A percentile compares a stretch with the other conserved stretches of the same genome.
Evolutionary conservation across 2,329 filamentous ascomycete species (phyloP).

Genomic region (Colletotrichum sp.): DNA sequence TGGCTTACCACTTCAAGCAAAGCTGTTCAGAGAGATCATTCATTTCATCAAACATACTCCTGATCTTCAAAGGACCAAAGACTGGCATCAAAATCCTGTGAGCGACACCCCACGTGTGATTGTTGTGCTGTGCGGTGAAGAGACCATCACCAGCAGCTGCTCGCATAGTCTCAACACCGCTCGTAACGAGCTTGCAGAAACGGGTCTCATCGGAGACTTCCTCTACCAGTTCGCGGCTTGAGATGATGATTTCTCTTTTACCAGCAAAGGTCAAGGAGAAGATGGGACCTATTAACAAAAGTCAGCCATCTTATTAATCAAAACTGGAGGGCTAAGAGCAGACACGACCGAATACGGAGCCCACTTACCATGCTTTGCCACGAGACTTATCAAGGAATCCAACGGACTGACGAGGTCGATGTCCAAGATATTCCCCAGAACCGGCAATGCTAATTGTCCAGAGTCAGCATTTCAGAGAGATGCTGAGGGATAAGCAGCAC

Average conservation of each 20-base stretch:
- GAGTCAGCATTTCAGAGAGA: neutral
- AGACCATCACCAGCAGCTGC: neutral
- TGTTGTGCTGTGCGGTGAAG: neutral
- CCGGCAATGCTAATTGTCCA: neutral
- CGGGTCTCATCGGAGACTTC: neutral
- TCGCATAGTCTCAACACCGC: neutral
- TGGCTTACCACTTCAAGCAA: constrained; percentile 58
- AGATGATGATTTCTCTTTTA: neutral
- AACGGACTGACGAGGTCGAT: neutral
- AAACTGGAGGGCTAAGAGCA: neutral
- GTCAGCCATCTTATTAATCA: neutral
- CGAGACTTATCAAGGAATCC: neutral
- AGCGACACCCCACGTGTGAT: constrained; percentile 49
- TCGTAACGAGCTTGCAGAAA: neutral
- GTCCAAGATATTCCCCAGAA: neutral
- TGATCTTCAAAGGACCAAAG: constrained; percentile 72
- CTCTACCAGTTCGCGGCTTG: neutral
- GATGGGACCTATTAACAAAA: neutral
- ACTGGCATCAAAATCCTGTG: constrained; percentile 70
- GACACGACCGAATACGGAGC: fast-evolving
- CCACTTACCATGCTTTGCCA: neutral
- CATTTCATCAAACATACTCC: constrained; percentile 61
- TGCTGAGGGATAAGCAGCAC: neutral
- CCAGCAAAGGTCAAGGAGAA: neutral
- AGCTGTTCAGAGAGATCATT: constrained; percentile 56